phyloP scores from a whole-genome alignment of 306 rosid genomes.

The Comarum palustre region DNA sequence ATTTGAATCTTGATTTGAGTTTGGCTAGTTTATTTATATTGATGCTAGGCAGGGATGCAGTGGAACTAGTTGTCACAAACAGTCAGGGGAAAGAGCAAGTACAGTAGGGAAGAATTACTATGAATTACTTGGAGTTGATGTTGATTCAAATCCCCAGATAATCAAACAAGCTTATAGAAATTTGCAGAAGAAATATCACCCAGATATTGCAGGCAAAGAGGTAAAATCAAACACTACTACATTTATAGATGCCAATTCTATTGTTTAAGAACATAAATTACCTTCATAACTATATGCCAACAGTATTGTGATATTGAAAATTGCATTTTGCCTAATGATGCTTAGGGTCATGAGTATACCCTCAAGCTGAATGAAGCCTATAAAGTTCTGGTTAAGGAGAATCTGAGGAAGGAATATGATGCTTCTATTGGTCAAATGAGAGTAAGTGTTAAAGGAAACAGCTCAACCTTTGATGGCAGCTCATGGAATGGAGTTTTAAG shows the following conservation, averaged over 20 bases:
- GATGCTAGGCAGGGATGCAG: conserved; percentile 25
- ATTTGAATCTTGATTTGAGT: background rate
- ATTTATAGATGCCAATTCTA: background rate
- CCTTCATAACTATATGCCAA: no score
- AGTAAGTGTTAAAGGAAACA: conserved; percentile 31
- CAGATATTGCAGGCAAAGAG: conserved; percentile 77
- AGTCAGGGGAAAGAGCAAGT: conserved; percentile 23
- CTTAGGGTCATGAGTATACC: conserved; percentile 62
- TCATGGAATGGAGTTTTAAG: conserved; percentile 68
- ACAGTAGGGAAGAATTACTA: conserved; percentile 45
- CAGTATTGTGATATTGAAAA: background rate
- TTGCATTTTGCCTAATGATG: background rate
- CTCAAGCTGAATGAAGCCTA: conserved; percentile 68
- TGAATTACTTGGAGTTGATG: conserved; percentile 67
- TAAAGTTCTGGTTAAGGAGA: conserved; percentile 58
- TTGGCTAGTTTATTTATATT: background rate
- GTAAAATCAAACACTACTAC: conserved; percentile 21
- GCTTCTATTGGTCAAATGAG: conserved; percentile 48
- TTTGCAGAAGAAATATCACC: conserved; percentile 74
- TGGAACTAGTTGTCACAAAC: conserved; percentile 37
- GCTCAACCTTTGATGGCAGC: conserved; percentile 43
- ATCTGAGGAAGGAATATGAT: conserved; percentile 58
- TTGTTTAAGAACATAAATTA: background rate
- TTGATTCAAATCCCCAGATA: conserved; percentile 45
- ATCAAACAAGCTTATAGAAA: conserved; percentile 72